Conservation (phyloP, 352 stramenopile species). For the Phytophthora uliginosa region DNA sequence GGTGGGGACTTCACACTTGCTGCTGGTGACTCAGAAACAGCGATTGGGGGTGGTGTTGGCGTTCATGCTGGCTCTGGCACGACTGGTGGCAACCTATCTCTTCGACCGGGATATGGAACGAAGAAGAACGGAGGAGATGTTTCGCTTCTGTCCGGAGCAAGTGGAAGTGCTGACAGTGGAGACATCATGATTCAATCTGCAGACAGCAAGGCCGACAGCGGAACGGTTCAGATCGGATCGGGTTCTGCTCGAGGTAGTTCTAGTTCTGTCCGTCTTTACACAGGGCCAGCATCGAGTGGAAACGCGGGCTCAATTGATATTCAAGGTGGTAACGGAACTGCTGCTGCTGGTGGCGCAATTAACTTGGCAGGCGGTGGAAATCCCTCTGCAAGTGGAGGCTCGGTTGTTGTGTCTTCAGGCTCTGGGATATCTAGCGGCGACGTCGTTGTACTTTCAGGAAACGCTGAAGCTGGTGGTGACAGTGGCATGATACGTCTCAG, state of each 20-base stretch:
- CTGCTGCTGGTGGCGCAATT: slow-evolving; percentile 19
- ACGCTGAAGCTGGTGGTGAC: slow-evolving; percentile 22
- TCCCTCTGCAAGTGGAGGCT: slow-evolving; percentile 25
- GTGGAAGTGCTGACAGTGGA: slow-evolving; percentile 32
- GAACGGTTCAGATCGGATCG: slow-evolving; percentile 38
- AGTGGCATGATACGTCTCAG: slow-evolving; percentile 36
- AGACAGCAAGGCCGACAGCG: slow-evolving; percentile 33
- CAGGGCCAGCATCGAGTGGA: slow-evolving; percentile 31
- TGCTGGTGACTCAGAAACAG: slow-evolving; percentile 31
- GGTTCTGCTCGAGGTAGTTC: slow-evolving; percentile 30
- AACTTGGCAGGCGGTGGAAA: slow-evolving; percentile 32
- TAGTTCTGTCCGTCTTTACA: slow-evolving; percentile 40
- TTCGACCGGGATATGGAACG: slow-evolving; percentile 36
- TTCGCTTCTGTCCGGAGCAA: slow-evolving; percentile 32
- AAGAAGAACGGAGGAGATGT: slow-evolving; percentile 37
- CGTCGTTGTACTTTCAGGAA: slow-evolving; percentile 34
- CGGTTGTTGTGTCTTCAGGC: slow-evolving; percentile 31
- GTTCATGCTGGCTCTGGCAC: slow-evolving; percentile 32
- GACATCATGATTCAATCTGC: slow-evolving; percentile 38
- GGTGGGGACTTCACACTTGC: slow-evolving; percentile 34
- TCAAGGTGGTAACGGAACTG: slow-evolving; percentile 29
- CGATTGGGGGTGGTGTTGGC: slow-evolving; percentile 21
- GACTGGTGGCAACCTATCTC: slow-evolving; percentile 30
- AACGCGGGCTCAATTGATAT: slow-evolving; percentile 46
- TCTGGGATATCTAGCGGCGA: slow-evolving; percentile 28